A percentile compares a stretch with the other conserved stretches of the same genome.
phyloP scores from a whole-genome alignment of 2,329 filamentous ascomycete genomes.

The Fusarium nanum region DNA sequence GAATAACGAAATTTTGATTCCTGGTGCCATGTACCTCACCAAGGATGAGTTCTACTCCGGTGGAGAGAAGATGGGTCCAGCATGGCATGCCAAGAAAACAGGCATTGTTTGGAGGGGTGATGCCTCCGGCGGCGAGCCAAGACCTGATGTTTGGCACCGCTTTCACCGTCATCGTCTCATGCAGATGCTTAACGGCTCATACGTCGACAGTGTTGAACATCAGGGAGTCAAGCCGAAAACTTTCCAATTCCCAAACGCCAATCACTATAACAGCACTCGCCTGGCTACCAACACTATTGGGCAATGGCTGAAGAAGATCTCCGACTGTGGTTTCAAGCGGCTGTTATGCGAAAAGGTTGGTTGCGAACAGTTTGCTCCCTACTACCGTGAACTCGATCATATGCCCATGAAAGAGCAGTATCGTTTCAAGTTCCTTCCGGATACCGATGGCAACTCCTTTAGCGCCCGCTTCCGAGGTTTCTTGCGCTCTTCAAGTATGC shows the following conservation, averaged over 20 bases:
- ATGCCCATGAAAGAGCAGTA: constrained; percentile 63
- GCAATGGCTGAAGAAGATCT: constrained; percentile 54
- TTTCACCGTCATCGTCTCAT: constrained; percentile 80
- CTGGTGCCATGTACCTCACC: constrained; percentile 72
- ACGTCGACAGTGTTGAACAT: constrained; percentile 61
- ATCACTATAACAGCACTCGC: constrained; percentile 57
- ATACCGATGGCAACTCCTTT: constrained; percentile 77
- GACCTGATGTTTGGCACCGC: constrained; percentile 70
- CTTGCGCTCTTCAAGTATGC: constrained; percentile 71
- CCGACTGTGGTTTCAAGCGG: constrained; percentile 59
- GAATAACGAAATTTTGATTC: constrained; percentile 74
- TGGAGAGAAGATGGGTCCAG: constrained; percentile 63
- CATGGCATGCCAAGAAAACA: constrained; percentile 68
- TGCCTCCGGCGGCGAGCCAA: constrained; percentile 68
- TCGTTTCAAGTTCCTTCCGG: constrained; percentile 73
- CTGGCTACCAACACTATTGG: constrained; percentile 53
- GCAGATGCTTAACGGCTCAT: constrained; percentile 74
- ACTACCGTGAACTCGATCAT: constrained; percentile 49
- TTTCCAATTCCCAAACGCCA: constrained; percentile 60
- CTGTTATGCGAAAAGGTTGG: constrained; percentile 53
- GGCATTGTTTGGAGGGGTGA: constrained; percentile 73
- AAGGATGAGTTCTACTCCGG: constrained; percentile 70
- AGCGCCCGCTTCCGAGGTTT: constrained; percentile 73
- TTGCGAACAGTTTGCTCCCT: constrained; percentile 56
- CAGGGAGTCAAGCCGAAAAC: constrained; percentile 55